phyloP scores from a whole-genome alignment of 345 rosid species.

The Rubroshorea leprosula region DNA sequence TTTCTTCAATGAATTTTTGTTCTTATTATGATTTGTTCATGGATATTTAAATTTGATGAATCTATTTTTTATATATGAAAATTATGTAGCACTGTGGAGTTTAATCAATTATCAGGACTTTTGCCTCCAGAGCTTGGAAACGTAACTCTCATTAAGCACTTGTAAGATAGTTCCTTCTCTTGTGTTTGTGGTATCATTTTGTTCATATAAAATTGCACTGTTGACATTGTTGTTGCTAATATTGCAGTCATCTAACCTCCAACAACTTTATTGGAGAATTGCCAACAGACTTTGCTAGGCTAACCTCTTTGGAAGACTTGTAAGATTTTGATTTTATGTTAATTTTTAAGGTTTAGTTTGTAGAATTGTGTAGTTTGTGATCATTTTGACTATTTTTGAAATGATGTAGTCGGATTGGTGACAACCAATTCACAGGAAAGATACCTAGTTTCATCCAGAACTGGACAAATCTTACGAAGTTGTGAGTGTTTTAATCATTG shows the following conservation, averaged over 20 bases:
- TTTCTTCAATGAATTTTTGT: background rate
- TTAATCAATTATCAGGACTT: slow-evolving; percentile 33
- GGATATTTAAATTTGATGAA: background rate
- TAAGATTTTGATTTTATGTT: slow-evolving; percentile 20
- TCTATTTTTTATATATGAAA: background rate
- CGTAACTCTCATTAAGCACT: slow-evolving; percentile 42
- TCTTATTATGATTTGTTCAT: background rate
- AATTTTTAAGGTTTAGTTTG: background rate
- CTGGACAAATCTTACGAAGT: slow-evolving; percentile 33
- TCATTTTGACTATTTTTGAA: background rate
- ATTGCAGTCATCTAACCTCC: slow-evolving; percentile 35
- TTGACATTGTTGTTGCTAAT: background rate
- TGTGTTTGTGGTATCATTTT: background rate
- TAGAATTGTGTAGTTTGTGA: background rate
- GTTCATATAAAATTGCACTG: background rate
- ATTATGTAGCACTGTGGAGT: slow-evolving; percentile 25
- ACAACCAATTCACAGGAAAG: slow-evolving; percentile 40
- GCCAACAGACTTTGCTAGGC: slow-evolving; percentile 40
- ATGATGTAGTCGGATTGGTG: slow-evolving; percentile 38
- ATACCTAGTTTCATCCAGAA: slow-evolving; percentile 54
- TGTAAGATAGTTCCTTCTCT: slow-evolving; percentile 34
- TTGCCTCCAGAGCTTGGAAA: slow-evolving; percentile 44
- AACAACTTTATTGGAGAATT: slow-evolving; percentile 45
- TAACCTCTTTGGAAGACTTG: slow-evolving; percentile 39
- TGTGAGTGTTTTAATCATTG: slow-evolving; percentile 34